phyloP scores from a whole-genome alignment of 805 yeast genomes.

The Naumovozyma baii region DNA sequence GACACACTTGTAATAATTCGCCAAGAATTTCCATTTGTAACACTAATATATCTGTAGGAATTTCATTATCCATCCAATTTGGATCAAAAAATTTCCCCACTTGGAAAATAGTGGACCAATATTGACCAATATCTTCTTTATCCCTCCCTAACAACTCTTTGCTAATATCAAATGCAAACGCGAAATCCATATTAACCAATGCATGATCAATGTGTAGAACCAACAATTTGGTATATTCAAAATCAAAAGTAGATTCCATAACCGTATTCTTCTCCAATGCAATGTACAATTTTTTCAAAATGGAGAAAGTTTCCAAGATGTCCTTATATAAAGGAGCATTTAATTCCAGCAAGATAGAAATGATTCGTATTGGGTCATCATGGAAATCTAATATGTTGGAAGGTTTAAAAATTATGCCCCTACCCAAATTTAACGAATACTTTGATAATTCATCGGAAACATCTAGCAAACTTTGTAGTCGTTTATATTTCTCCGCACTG shows the following conservation, averaged over 20 bases:
- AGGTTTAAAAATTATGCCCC: conserved; percentile 34
- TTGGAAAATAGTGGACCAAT: conserved; percentile 71
- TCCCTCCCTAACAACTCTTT: conserved; percentile 30
- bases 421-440: conserved; percentile 26
- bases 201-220: conserved; percentile 59
- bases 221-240: conserved; percentile 22
- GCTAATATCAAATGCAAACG: conserved; percentile 41
- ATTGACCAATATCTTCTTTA: conserved; percentile 12
- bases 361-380: conserved; percentile 29
- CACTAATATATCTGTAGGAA: conserved; percentile 32
- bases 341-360: conserved; percentile 41
- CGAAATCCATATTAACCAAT: conserved; percentile 51
- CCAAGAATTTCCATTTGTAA: conserved; percentile 49
- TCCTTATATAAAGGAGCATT: conserved; percentile 44
- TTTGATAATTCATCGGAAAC: conserved; percentile 25
- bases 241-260: neutral
- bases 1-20: conserved; percentile 41
- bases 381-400: conserved; percentile 27
- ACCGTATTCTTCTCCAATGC: conserved; percentile 24
- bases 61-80: conserved; percentile 33
- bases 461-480: conserved; percentile 17
- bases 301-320: conserved; percentile 29
- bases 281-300: conserved; percentile 34
- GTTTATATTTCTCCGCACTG: conserved; percentile 8
- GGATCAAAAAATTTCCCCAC: conserved; percentile 52